These are phyloP conservation scores for Chlamydomonas incerta DNA, from an alignment of 139 green algal genomes.

Conservation along the genomic window DNA sequence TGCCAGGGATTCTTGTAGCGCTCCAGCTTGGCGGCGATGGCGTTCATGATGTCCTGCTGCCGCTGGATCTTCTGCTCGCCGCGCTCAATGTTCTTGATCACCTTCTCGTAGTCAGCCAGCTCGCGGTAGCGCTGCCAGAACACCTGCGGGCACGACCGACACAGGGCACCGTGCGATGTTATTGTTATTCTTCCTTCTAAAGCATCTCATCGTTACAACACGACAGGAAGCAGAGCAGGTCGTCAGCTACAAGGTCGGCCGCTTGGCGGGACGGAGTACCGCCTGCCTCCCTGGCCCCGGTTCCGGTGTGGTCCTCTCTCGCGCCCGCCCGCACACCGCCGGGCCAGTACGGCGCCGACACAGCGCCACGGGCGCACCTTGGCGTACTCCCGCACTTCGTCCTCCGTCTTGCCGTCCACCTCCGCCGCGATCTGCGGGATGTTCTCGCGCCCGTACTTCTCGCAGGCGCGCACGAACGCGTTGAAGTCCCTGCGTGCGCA, in stretches of 20 bases:
- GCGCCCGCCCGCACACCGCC: neutral
- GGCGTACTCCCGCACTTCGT: slow-evolving; percentile 82
- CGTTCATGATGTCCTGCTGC: slow-evolving; percentile 91
- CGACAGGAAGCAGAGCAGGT: too few species aligned
- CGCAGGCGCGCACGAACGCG: slow-evolving; percentile 91
- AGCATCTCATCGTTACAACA: too few species aligned
- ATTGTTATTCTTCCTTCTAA: too few species aligned
- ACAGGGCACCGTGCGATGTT: too few species aligned
- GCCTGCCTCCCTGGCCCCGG: too few species aligned
- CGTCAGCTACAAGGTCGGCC: too few species aligned
- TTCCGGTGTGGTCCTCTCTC: too few species aligned
- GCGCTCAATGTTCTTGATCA: slow-evolving; percentile 96
- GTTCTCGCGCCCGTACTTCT: slow-evolving; percentile 89
- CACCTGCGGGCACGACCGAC: too few species aligned
- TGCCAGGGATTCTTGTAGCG: slow-evolving; percentile 97
- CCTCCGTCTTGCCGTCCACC: slow-evolving; percentile 93
- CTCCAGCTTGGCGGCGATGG: slow-evolving; percentile 92
- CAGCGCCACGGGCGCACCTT: slow-evolving; percentile 37
- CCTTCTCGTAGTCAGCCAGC: slow-evolving; percentile 88
- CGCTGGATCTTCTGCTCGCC: slow-evolving; percentile 93
- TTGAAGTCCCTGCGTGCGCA: slow-evolving; percentile 87
- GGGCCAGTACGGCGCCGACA: neutral
- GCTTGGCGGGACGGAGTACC: too few species aligned
- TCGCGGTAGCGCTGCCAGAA: slow-evolving; percentile 88
- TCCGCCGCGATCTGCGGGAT: slow-evolving; percentile 86